A percentile compares a stretch with the other conserved stretches of the same genome.
Evolutionary conservation across 257 asterid genomes (phyloP).

Genomic region (Sherardia arvensis): DNA sequence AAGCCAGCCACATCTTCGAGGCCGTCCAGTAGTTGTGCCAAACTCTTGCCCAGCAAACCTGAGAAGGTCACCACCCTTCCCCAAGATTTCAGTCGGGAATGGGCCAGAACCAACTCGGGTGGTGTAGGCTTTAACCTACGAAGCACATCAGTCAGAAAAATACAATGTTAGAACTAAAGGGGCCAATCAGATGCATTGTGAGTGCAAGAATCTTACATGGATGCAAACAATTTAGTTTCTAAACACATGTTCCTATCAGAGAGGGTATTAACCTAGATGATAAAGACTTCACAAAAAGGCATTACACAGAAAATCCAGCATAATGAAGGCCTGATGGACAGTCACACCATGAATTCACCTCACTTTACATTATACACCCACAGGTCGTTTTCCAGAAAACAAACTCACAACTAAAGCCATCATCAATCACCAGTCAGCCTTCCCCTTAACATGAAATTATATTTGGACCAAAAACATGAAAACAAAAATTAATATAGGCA

Average conservation of each 20-base stretch:
- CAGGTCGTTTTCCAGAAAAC: background rate
- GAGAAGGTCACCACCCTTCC: constrained; percentile 68
- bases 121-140: constrained; percentile 94
- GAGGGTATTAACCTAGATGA: background rate
- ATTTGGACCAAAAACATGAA: background rate
- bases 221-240: background rate
- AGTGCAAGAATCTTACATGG: background rate
- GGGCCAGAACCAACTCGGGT: constrained; percentile 99
- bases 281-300: background rate
- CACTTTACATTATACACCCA: background rate
- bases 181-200: background rate
- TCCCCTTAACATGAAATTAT: background rate
- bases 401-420: background rate
- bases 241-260: background rate
- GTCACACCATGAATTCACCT: background rate
- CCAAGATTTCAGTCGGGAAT: constrained; percentile 88
- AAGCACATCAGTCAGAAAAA: background rate
- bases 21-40: constrained; percentile 98
- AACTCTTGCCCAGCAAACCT: constrained; percentile 90
- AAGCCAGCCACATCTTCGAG: constrained; percentile 99
- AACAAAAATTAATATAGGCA: background rate
- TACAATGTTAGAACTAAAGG: background rate
- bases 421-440: background rate
- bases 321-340: background rate
- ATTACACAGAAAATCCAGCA: background rate